phyloP scores from a whole-genome alignment of 2,329 filamentous ascomycete genomes.

The Epichloe sylvatica region DNA sequence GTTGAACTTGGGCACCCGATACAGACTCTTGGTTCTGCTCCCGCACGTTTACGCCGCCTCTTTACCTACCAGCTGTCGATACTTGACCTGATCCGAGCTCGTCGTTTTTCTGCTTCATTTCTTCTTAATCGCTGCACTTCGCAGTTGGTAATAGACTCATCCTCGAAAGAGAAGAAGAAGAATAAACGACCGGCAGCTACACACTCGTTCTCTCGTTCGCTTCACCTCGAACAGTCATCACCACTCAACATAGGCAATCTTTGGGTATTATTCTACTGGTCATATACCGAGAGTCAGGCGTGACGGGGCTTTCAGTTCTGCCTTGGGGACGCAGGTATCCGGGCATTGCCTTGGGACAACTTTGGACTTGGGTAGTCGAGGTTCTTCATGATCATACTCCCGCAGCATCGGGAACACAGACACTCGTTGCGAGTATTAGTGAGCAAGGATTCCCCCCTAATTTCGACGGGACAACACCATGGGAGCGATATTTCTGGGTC shows the following conservation, averaged over 20 bases:
- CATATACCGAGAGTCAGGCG: too few species aligned
- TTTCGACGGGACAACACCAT: constrained; percentile 7
- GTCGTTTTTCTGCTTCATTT: neutral
- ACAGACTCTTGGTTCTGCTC: neutral
- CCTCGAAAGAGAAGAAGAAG: neutral
- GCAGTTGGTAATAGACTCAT: neutral
- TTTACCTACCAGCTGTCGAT: neutral
- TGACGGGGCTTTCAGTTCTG: too few species aligned
- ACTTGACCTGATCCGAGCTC: neutral
- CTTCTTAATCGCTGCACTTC: neutral
- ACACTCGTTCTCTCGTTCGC: neutral
- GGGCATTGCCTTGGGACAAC: too few species aligned
- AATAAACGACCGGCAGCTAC: neutral
- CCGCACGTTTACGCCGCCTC: neutral
- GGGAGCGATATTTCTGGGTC: constrained; percentile 25
- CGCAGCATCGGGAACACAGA: too few species aligned
- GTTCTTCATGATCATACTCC: too few species aligned
- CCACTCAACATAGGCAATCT: too few species aligned
- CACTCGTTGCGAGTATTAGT: too few species aligned
- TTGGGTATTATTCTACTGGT: too few species aligned
- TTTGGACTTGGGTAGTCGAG: too few species aligned
- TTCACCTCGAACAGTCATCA: neutral
- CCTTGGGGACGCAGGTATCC: too few species aligned
- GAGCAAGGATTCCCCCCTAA: too few species aligned
- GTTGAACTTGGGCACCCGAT: neutral